Conservation (phyloP, 2,329 filamentous ascomycete genomes). For the Fusarium nygamai region DNA sequence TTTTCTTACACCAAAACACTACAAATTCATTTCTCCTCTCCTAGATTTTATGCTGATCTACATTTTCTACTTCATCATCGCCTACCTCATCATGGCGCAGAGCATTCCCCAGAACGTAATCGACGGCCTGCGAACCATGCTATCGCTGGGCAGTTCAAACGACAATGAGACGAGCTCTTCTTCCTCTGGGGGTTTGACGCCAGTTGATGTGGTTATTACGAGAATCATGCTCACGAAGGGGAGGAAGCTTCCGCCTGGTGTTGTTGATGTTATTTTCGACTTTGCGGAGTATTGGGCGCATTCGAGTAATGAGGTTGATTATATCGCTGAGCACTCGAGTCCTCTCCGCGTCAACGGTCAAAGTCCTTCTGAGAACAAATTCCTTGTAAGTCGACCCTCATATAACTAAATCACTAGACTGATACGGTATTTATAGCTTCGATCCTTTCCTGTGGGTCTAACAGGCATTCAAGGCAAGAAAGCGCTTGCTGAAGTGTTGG, state of each 20-base stretch:
- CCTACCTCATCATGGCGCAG: slow-evolving; percentile 43
- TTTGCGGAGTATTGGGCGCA: slow-evolving; percentile 71
- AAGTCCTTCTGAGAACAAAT: slow-evolving; percentile 44
- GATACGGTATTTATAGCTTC: slow-evolving; percentile 41
- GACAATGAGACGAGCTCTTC: neutral
- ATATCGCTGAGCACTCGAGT: slow-evolving; percentile 30
- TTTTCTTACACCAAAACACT: neutral
- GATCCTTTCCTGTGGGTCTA: slow-evolving; percentile 52
- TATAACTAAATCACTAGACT: too few species aligned
- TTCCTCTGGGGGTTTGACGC: slow-evolving; percentile 48
- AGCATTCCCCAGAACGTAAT: slow-evolving; percentile 39
- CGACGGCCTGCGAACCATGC: slow-evolving; percentile 22
- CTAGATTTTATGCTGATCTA: slow-evolving; percentile 24
- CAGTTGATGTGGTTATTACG: slow-evolving; percentile 60
- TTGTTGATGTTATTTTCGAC: slow-evolving; percentile 67
- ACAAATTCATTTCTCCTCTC: too few species aligned
- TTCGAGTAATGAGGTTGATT: slow-evolving; percentile 50
- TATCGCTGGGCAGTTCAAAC: neutral
- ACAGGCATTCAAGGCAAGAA: slow-evolving; percentile 41
- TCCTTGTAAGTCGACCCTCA: slow-evolving; percentile 44
- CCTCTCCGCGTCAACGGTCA: slow-evolving; percentile 39
- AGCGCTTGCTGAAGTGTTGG: slow-evolving; percentile 41
- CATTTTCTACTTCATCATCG: slow-evolving; percentile 17
- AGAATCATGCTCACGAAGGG: slow-evolving; percentile 59
- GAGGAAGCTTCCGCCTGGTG: slow-evolving; percentile 60